Evolutionary conservation across 2,329 filamentous ascomycete species (phyloP), one percentile per base, ranked within the genome.

Genomic region (Neonectria coccinea): DNA sequence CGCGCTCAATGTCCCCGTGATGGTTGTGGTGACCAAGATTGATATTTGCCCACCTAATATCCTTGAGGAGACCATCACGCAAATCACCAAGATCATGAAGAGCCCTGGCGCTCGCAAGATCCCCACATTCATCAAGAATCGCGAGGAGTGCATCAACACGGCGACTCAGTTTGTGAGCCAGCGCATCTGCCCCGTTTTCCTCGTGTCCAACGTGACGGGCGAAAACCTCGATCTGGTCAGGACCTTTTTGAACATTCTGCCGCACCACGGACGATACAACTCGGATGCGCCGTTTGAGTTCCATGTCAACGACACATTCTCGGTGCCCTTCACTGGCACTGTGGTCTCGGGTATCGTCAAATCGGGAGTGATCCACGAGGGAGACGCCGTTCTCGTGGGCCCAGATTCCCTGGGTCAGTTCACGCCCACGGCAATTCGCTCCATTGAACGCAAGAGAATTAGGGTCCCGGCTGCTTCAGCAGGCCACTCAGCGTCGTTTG

Each of bases 41-140:
- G 96, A 98, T 77, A 98, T 98, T 60, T 98, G 96, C 78, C 96
- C 96, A 22, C 94, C 95, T 2, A 92, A 98, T 70, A 97, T 99
- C 74, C 84, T 99, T 25, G 89, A 97, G 80, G 92, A 98, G 82
- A 99, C 96, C 22, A 89, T 98, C 50, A 91, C 89, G 11, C 95
- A 98, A 78, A 88, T 99, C 67, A 95, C 90, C 57, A 92, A 94
- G 75, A 97, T 99, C 56, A 85, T 99, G 70, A 97, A 97, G 79
- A 97, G 92, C 60, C 94, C 94, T 0, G 96, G 94, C 3, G 96
- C 96, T 4, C 87, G 92, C 42, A 99, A 99, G 80, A 97, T 99
- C 41, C 96, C 96, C 2, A 92, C 97, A 44, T 97, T 98, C 76
- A 94, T 99, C 80, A 96, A 94, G 78, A 92, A 91, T 70, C 90